Evolutionary conservation across 2,329 filamentous ascomycete genomes (phyloP), one percentile per base, ranked within the genome.

Genomic region (Talaromyces sp.): DNA sequence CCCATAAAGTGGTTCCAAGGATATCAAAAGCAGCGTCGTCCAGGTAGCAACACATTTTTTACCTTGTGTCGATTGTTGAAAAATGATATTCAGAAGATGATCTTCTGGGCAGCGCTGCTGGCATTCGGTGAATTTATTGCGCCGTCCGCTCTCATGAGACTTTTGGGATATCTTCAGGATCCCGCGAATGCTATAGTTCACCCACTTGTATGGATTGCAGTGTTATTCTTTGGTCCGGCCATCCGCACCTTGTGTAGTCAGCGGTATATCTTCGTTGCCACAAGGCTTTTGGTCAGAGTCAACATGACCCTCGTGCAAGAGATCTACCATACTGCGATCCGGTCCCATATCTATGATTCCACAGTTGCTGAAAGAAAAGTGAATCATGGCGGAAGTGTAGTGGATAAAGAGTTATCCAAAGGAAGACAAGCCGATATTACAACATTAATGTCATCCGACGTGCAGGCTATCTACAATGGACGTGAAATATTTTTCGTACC

Each of bases 271-370:
- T 87, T 87, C 68, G 83, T 77, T 1, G 84, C 83, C 7, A 87
- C 85, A 2, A 79, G 84, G n/a, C 73, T 87, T 50, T 74, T 86
- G 39, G 83, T 87, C 41, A 82, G 85, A 31, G 74, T 86, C 63
- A 86, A 85, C 69, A 81, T 84, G 33, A 84, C 82, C 33, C 77
- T 87, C 65, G 86, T 84, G 0, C 84, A 87, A 68, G 85, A 87
- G 70, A 77, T 87, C 10, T 87, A 87, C 68, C 81, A 82, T 67
- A 82, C 81, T 52, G 84, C 85, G 2, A 78, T 87, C 69, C 77
- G 76, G 9, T 86, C 84, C 1, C 75, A 86, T 48, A 82, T 86
- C 57, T 82, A 86, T n/a, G 83, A 86, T 60, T 78, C 69, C 11
- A 71, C 71, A 24, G 58, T 71, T n/a, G 60, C 54, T 10, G 45